These are phyloP conservation scores for Phascolomyces articulosus DNA, from an alignment of 371 early-diverging fungal genomes.

Conservation along the genomic window DNA sequence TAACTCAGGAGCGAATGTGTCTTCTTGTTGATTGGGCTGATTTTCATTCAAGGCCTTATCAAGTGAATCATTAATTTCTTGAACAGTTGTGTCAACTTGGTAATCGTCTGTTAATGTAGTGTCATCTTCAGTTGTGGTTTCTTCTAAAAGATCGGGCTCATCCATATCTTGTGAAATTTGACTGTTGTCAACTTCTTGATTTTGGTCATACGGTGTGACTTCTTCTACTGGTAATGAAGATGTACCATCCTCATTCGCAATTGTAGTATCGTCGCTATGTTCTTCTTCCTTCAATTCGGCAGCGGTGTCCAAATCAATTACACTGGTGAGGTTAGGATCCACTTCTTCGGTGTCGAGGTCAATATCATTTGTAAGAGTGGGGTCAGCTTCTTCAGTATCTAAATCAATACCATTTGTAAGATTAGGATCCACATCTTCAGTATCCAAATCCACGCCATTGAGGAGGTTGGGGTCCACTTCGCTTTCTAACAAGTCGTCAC, in stretches of 20 bases:
- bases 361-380: not conserved
- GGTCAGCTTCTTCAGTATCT: not conserved
- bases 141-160: not conserved
- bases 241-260: not conserved
- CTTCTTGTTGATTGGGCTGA: not conserved
- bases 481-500: not conserved
- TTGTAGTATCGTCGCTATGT: not conserved
- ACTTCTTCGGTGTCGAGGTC: not conserved
- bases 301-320: not conserved
- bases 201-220: not conserved
- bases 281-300: not conserved
- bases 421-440: not conserved
- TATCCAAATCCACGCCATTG: not conserved
- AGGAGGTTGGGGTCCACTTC: not conserved
- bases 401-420: not conserved
- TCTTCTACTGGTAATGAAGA: not conserved
- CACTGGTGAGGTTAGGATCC: not conserved
- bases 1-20: not conserved
- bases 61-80: conserved; percentile 11
- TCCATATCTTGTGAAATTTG: not conserved
- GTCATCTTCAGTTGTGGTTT: not conserved
- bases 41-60: conserved; percentile 12
- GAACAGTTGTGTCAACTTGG: conserved; percentile 8
- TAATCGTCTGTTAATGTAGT: conserved; percentile 4
- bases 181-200: not conserved